A percentile compares a stretch with the other conserved stretches of the same genome.
Conservation (phyloP, 208 protist species). For the Leptomonas pyrrhocoris region DNA sequence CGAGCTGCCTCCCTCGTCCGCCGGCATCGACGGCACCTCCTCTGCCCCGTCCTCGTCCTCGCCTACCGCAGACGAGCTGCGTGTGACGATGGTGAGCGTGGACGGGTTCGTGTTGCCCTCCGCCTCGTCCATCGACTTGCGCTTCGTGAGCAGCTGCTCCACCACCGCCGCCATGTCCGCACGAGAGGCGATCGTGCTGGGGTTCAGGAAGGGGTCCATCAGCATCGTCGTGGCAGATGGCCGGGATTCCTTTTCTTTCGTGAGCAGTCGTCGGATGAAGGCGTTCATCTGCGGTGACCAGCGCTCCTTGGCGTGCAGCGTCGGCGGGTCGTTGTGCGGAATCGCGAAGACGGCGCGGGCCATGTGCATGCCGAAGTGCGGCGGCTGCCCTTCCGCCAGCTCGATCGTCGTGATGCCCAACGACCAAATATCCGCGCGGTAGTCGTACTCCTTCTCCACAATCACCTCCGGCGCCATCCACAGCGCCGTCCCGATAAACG, state of each 20-base stretch:
- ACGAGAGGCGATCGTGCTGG: constrained; percentile 54
- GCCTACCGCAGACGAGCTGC: constrained; percentile 23
- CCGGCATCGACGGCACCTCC: constrained; percentile 24
- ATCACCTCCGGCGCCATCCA: constrained; percentile 95
- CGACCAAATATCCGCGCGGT: constrained; percentile 95
- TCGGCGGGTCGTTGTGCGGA: constrained; percentile 75
- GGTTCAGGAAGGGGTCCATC: constrained; percentile 77
- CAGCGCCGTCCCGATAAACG: constrained; percentile 89
- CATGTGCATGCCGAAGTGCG: constrained; percentile 89
- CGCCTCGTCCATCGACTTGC: constrained; percentile 40
- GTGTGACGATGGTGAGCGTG: constrained; percentile 35
- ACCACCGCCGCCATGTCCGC: constrained; percentile 71
- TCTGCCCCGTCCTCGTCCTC: constrained; percentile 22
- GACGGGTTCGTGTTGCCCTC: constrained; percentile 23
- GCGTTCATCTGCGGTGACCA: constrained; percentile 90
- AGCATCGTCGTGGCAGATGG: constrained; percentile 78
- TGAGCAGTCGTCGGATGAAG: constrained; percentile 82
- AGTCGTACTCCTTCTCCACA: constrained; percentile 90
- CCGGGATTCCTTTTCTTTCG: constrained; percentile 74
- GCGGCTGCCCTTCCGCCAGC: constrained; percentile 94
- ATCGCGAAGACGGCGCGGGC: constrained; percentile 77
- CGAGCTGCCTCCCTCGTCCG: constrained; percentile 19
- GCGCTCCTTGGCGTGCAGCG: constrained; percentile 75
- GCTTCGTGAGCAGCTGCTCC: constrained; percentile 55
- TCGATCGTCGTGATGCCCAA: constrained; percentile 96